Evolutionary conservation across 1,139 yeast genomes (phyloP), one percentile per base, ranked within the genome.

Genomic region (Scheffersomyces titani): DNA sequence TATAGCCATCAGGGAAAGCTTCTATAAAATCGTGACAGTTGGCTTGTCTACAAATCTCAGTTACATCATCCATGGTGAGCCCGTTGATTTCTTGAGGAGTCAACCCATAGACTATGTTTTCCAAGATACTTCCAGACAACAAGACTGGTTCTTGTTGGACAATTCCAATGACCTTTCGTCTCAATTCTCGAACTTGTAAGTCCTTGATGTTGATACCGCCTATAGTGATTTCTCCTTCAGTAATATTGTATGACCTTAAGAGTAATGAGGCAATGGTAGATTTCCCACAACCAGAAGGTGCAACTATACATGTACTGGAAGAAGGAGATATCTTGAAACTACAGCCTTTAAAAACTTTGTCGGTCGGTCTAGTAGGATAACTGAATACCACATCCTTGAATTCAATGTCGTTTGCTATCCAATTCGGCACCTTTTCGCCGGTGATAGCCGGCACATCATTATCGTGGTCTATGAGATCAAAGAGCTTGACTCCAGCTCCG

Each of bases 201-300:
- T 81, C 80, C 55, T 75, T 74, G 58, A 92, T 83, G 61, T 89
- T 83, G 47, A 76, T 76, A 1, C 91, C 92, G 55, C 93, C 96
- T 53, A 92, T 78, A 3, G 77, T 70, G 47, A 92, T 85, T 19
- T 76, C 70, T 20, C 98, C 97, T 6, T 70, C 58, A 54, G 75
- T 73, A 1, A 81, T 70, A 56, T 84, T 80, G 70, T 92, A 91
- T 57, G 90, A 86, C 54, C 97, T 80, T 60, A 92, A 78, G 21
- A 92, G 72, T 52, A 92, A 73, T 6, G 92, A 85, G 1, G 93
- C 88, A 46, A 92, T 82, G 0, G 98, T 92, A 5, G 96, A 89
- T 68, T 92, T 92, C 19, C 98, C 98, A 57, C 96, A 88, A 0
- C 98, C 98, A 19, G 97, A 90, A 18, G 94, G 90, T 1, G 98